These are phyloP conservation scores for Aspergillus fumigatus DNA, from an alignment of 2,329 filamentous ascomycete species.

Conservation along the genomic window DNA sequence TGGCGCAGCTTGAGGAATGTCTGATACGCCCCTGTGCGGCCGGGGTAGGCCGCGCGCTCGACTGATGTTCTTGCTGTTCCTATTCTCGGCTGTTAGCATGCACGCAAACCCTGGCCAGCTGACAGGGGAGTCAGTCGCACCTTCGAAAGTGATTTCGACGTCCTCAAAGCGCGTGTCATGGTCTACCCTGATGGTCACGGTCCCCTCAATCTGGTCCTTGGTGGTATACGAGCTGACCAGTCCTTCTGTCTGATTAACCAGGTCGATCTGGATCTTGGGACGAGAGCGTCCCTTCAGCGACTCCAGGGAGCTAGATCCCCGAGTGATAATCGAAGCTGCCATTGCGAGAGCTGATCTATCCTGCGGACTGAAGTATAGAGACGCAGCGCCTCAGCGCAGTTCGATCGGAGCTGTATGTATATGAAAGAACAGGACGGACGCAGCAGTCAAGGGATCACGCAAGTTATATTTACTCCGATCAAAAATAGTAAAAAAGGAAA, in stretches of 20 bases:
- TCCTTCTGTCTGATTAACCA: slow-evolving; percentile 27
- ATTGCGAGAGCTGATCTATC: slow-evolving; percentile 1
- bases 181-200: slow-evolving; percentile 46
- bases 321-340: slow-evolving; percentile 23
- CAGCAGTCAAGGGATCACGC: background rate
- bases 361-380: background rate
- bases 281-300: slow-evolving; percentile 23
- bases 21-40: slow-evolving; percentile 53
- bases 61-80: slow-evolving; percentile 51
- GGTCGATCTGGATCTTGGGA: slow-evolving; percentile 28
- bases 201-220: slow-evolving; percentile 54
- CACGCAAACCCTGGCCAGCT: background rate
- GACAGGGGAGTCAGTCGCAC: slow-evolving; percentile 30
- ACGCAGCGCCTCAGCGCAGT: slow-evolving; percentile 1
- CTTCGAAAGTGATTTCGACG: slow-evolving; percentile 55
- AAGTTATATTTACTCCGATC: background rate
- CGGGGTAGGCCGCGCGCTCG: slow-evolving; percentile 52
- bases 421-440: background rate
- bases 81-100: slow-evolving; percentile 20
- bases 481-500: background rate
- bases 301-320: slow-evolving; percentile 24
- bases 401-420: background rate
- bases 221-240: slow-evolving; percentile 52
- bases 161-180: slow-evolving; percentile 54
- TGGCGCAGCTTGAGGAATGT: slow-evolving; percentile 60